These are phyloP conservation scores for Zea luxurians DNA, from an alignment of 176 grass and related monocot species.

Conservation along the genomic window DNA sequence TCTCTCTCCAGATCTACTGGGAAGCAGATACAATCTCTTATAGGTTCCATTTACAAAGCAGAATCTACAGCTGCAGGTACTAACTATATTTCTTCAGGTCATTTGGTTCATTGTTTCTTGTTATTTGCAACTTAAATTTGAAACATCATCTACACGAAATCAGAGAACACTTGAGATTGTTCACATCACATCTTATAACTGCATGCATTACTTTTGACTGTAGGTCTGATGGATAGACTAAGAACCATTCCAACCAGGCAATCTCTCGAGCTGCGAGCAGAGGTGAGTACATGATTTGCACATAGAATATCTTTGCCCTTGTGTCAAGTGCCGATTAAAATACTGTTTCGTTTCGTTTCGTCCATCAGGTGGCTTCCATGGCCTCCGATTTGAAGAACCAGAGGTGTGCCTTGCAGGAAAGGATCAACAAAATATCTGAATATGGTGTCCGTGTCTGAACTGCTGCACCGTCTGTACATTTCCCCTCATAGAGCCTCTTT, in stretches of 20 bases:
- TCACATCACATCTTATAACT: background rate
- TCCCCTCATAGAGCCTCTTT: background rate
- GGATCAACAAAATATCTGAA: constrained; percentile 83
- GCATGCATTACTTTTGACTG: background rate
- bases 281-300: constrained; percentile 43
- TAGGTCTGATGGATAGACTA: constrained; percentile 85
- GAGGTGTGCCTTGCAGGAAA: constrained; percentile 64
- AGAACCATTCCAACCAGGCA: constrained; percentile 75
- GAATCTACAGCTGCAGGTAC: constrained; percentile 83
- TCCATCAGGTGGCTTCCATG: constrained; percentile 86
- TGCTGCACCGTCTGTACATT: constrained; percentile 9
- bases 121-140: constrained; percentile 9
- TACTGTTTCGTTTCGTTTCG: constrained; percentile 10
- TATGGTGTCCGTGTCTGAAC: constrained; percentile 79
- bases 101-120: background rate
- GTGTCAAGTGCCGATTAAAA: background rate
- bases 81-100: constrained; percentile 8
- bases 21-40: constrained; percentile 76
- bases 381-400: constrained; percentile 73
- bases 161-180: background rate
- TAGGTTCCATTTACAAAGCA: constrained; percentile 76
- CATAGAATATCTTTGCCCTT: background rate
- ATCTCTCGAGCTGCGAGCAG: constrained; percentile 81
- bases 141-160: constrained; percentile 3
- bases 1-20: constrained; percentile 69